Base-by-base conservation (phyloP, 2,329 filamentous ascomycete genomes). In the Sphaceloma murrayae region DNA sequence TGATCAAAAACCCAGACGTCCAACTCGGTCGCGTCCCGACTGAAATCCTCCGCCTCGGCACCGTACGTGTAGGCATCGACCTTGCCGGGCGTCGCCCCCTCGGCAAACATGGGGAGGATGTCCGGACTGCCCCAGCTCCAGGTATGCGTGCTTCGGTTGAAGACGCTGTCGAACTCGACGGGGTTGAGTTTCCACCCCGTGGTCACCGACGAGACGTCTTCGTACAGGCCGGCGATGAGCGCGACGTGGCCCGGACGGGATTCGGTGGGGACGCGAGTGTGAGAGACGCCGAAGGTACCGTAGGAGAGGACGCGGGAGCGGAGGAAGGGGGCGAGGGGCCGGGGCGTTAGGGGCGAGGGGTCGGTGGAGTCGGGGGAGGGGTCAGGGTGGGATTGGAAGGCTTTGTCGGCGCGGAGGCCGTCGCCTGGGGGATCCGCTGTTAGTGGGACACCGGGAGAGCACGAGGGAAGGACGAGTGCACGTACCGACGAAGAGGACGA, bases 51-150 rank as follows among this genome's bases (percentile, higher is more conserved):
- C 24, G 80, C 77, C 51, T 95, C 88, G 27, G 82, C 73, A 7
- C 74, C 77, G 58, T 98, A 98, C 48, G 74, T 85, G 52, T 81
- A 82, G n/a, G 85, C 82, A 62, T 95, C 85, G 1, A 98, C 84
- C 50, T 82, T 74, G 5, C 89, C 88, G 0, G 85, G 82, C 7
- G 85, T 78, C 17, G 91, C 89, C n/a, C 91, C 91, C 46, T 87
- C 75, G 59, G 93, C 80, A 60, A 98, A 98, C 91, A 98, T 98
- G 45, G 85, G 85, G 52, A 98, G 66, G 56, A 98, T 98, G 64
- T 98, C 91, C 1, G 91, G 91, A 58, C 88, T 95, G 2, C 91
- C 91, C 91, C 91, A 98, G 62, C 88, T 94, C 91, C 91, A 98
- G 5, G 93, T 98, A 65, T 98, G 93, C 34, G 82, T 74, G 59